These are phyloP conservation scores for Hericium coralloides DNA, from an alignment of 768 basidiomycete genomes.

Conservation along the genomic window DNA sequence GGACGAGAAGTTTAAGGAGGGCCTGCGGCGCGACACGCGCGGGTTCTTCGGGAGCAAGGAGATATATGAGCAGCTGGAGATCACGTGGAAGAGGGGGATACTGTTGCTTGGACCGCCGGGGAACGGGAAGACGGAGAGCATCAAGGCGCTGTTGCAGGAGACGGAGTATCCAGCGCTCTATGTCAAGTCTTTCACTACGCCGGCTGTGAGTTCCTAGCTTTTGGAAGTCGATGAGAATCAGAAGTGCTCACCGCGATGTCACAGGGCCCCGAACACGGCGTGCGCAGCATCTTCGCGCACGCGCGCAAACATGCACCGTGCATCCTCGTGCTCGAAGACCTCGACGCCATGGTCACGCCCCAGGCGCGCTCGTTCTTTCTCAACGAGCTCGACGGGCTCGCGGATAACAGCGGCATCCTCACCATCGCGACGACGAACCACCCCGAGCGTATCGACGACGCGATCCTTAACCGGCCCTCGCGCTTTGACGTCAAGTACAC, in stretches of 20 bases:
- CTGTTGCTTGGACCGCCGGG: conserved; percentile 22
- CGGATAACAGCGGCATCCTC: conserved; percentile 34
- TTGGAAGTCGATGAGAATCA: background rate
- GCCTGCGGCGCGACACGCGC: conserved; percentile 26
- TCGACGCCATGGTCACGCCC: conserved; percentile 32
- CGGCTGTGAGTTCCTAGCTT: conserved; percentile 15
- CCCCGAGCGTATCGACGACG: conserved; percentile 33
- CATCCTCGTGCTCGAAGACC: conserved; percentile 32
- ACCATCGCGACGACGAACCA: conserved; percentile 19
- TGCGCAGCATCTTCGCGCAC: conserved; percentile 27
- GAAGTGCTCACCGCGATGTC: background rate
- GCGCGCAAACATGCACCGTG: conserved; percentile 25
- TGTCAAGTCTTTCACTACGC: conserved; percentile 30
- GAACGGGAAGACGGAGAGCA: conserved; percentile 32
- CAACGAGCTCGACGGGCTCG: conserved; percentile 25
- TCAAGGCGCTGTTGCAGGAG: conserved; percentile 24
- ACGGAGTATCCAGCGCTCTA: conserved; percentile 26
- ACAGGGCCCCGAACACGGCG: conserved; percentile 18
- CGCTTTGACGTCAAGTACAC: conserved; percentile 38
- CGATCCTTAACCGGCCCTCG: conserved; percentile 31
- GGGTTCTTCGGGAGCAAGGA: conserved; percentile 31
- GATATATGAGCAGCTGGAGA: conserved; percentile 28
- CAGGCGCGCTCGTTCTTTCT: conserved; percentile 32
- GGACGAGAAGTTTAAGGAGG: conserved; percentile 23
- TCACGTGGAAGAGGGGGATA: conserved; percentile 28